Base-by-base conservation (phyloP, 768 basidiomycete species). In the Russula foetens region DNA sequence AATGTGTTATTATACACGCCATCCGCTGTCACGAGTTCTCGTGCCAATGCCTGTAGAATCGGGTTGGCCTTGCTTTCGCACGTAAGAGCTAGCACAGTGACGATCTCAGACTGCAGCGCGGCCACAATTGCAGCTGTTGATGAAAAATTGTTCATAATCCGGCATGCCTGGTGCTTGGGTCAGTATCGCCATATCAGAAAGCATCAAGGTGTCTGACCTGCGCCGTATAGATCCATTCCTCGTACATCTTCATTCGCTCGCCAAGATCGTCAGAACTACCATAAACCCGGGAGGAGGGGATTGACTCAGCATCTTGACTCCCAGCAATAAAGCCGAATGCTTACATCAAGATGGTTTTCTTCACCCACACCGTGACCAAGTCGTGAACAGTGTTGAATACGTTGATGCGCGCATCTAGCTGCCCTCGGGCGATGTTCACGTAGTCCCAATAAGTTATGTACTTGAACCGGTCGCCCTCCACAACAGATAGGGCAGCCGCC, bases 381-480 rank as follows among this genome's bases (percentile, higher is more conserved):
- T 62, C 45, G 26, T 62, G 61, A n/a, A 58, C 51, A n/a, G 24
- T 19, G 15, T 47, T 53, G 39, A 53, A 58, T 12, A 53, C 56
- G 1, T 58, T 56, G 33, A 62, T 44, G 3, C 51, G 50, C 3
- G 31, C 19, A 21, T 31, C 12, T 31, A 3, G 14, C 19, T 24
- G 24, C 19, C 28, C 9, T 28, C 45, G 51, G 9, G 11, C 44
- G 29, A 58, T 48, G 54, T 62, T 58, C 39, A 62, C 56, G 45
- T 58, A 62, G 28, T 62, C 61, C 61, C 61, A 62, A 33, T 35
- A 26, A 7, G 46, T 62, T 29, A 62, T 58, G 9, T 12, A 43
- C 61, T 58, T 58, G 31, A 58, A 62, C 17, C 61, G 61, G 1
- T 47, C 35, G 5, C 61, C 61, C 50, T 62, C 56, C 15, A 62